phyloP scores from a whole-genome alignment of 2,329 filamentous ascomycete genomes.

The Alternaria panax region DNA sequence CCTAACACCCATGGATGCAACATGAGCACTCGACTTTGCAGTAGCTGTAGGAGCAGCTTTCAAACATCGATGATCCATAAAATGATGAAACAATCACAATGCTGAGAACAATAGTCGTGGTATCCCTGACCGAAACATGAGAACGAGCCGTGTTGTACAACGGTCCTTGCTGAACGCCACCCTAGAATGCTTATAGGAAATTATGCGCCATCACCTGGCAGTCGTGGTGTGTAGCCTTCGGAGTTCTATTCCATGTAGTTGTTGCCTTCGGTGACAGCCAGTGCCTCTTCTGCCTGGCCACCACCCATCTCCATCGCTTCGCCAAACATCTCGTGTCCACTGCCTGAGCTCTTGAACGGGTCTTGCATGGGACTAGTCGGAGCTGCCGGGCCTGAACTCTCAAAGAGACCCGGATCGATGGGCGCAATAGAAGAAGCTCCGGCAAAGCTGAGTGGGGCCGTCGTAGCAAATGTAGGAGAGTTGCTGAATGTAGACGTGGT shows the following conservation, averaged over 20 bases:
- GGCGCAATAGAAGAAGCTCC: conserved; percentile 39
- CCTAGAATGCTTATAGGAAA: conserved; percentile 20
- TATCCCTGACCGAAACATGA: background rate
- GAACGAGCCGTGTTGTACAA: conserved; percentile 10
- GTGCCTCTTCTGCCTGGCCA: conserved; percentile 48
- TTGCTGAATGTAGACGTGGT: conserved; percentile 40
- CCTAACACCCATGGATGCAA: conserved; percentile 26
- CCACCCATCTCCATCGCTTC: conserved; percentile 47
- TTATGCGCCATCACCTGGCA: conserved; percentile 3
- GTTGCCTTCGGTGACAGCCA: conserved; percentile 47
- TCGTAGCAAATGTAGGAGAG: conserved; percentile 45
- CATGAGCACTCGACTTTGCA: background rate
- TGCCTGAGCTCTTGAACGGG: conserved; percentile 48
- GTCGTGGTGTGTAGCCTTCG: background rate
- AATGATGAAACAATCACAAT: conserved; percentile 17
- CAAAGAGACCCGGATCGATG: conserved; percentile 49
- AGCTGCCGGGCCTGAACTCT: conserved; percentile 38
- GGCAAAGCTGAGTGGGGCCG: conserved; percentile 40
- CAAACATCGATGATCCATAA: background rate
- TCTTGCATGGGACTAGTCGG: conserved; percentile 47
- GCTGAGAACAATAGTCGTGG: conserved; percentile 13
- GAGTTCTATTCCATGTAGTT: conserved; percentile 42
- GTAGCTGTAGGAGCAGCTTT: conserved; percentile 1
- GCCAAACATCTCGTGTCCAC: conserved; percentile 47
- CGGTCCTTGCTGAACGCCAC: conserved; percentile 19